These are phyloP conservation scores for Blastocystis sp. DNA, from an alignment of 352 stramenopile genomes.

Conservation along the genomic window DNA sequence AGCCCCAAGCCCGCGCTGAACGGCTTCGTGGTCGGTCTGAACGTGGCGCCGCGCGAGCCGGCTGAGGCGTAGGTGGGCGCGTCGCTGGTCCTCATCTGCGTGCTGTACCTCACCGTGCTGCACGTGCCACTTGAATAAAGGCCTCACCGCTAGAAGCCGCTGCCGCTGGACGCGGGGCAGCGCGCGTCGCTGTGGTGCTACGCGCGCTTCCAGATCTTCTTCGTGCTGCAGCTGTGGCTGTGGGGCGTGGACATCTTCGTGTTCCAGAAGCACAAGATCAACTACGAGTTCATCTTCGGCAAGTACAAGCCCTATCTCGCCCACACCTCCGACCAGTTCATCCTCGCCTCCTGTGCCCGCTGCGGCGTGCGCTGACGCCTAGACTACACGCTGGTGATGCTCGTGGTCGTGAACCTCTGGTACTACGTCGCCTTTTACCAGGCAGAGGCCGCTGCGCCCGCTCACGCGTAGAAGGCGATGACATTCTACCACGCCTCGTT, in stretches of 20 bases:
- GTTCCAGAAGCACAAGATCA: conserved; percentile 58
- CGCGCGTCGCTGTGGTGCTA: conserved; percentile 38
- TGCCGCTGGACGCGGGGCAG: conserved; percentile 8
- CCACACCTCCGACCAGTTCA: conserved; percentile 49
- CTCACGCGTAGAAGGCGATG: background rate
- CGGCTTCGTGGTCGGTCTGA: conserved; percentile 31
- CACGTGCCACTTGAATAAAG: background rate
- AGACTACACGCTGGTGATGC: conserved; percentile 53
- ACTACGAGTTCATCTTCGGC: conserved; percentile 68
- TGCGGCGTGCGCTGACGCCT: background rate
- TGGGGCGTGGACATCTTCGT: conserved; percentile 66
- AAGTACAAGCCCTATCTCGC: conserved; percentile 62
- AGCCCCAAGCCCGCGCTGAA: background rate
- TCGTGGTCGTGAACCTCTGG: conserved; percentile 36
- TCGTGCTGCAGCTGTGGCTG: conserved; percentile 30
- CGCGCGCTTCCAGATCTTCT: conserved; percentile 46
- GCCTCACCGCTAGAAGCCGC: conserved; percentile 4
- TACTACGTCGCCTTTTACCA: conserved; percentile 38
- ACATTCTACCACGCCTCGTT: conserved; percentile 9
- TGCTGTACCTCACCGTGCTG: background rate
- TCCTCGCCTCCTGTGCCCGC: conserved; percentile 31
- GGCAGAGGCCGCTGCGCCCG: background rate
- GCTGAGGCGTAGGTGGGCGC: background rate
- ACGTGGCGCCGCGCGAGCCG: background rate
- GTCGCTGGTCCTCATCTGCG: conserved; percentile 16